Evolutionary conservation across 2,329 filamentous ascomycete genomes (phyloP).

Genomic region (Sarocladiaceae sp.): DNA sequence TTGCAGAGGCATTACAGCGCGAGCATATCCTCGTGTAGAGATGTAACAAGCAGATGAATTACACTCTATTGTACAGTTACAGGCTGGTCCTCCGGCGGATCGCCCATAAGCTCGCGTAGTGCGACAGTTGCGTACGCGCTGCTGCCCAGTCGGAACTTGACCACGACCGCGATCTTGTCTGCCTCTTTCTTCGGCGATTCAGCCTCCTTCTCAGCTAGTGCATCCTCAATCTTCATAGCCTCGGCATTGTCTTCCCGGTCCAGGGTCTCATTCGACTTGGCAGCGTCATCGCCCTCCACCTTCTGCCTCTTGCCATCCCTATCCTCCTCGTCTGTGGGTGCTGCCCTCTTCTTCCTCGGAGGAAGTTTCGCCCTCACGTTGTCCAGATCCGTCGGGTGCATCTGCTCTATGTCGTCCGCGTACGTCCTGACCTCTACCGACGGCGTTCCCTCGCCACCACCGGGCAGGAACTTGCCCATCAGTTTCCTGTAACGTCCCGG

Average conservation of each 20-base stretch:
- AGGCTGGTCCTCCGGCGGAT: conserved; percentile 22
- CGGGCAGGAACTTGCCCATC: conserved; percentile 61
- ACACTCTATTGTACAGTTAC: background rate
- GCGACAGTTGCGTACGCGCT: conserved; percentile 85
- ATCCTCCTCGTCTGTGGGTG: conserved; percentile 11
- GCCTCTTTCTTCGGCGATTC: too few species aligned
- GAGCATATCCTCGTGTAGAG: too few species aligned
- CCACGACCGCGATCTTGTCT: conserved; percentile 54
- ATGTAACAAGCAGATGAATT: too few species aligned
- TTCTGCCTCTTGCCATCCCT: conserved; percentile 17
- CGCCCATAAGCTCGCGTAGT: conserved; percentile 67
- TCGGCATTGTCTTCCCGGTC: conserved; percentile 13
- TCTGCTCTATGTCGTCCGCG: conserved; percentile 65
- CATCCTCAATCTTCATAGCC: conserved; percentile 10
- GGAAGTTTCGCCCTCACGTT: conserved; percentile 33
- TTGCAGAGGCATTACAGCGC: too few species aligned
- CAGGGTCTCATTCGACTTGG: conserved; percentile 11
- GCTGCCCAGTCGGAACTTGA: conserved; percentile 70
- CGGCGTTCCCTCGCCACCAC: conserved; percentile 30
- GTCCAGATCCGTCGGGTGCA: conserved; percentile 84
- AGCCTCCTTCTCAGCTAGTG: background rate
- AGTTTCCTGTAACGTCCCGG: conserved; percentile 85
- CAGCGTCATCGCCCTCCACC: conserved; percentile 16
- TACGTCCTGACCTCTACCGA: conserved; percentile 67
- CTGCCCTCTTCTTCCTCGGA: conserved; percentile 17